Percentiles rank a stretch among this genome's conserved stretches.
phyloP scores from a whole-genome alignment of 2,329 filamentous ascomycete species.

The Cercospora beticola region DNA sequence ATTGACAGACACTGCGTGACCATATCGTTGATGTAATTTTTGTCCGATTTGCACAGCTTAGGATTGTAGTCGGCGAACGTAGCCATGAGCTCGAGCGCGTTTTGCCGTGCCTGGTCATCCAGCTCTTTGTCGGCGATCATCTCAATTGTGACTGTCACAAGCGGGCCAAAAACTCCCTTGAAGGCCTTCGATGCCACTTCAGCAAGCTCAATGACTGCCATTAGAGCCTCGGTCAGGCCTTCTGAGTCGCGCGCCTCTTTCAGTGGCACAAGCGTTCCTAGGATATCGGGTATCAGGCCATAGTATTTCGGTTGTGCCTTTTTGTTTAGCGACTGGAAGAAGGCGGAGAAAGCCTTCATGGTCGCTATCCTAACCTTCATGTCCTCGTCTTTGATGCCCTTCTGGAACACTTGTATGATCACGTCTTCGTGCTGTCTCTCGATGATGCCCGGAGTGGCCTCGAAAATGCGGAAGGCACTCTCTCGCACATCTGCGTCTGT shows the following conservation, averaged over 20 bases:
- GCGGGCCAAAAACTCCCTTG: constrained; percentile 85
- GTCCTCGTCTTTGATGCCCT: constrained; percentile 86
- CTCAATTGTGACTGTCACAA: constrained; percentile 89
- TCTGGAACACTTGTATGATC: constrained; percentile 84
- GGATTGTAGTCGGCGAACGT: constrained; percentile 96
- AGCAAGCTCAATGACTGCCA: constrained; percentile 90
- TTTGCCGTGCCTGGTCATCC: constrained; percentile 84
- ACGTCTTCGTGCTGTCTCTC: constrained; percentile 91
- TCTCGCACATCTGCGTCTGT: constrained; percentile 80
- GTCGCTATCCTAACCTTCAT: constrained; percentile 86
- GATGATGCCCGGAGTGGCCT: constrained; percentile 91
- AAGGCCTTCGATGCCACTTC: constrained; percentile 98
- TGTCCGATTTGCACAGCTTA: constrained; percentile 90
- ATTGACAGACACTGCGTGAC: constrained; percentile 96
- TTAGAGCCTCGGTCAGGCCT: constrained; percentile 81
- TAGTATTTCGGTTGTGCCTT: constrained; percentile 89
- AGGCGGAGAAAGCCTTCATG: constrained; percentile 94
- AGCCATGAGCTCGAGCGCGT: constrained; percentile 93
- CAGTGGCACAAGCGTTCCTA: constrained; percentile 91
- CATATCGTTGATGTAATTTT: constrained; percentile 92
- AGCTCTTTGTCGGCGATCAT: constrained; percentile 96
- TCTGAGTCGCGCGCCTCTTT: constrained; percentile 90
- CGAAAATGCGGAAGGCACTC: constrained; percentile 91
- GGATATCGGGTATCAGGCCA: constrained; percentile 79
- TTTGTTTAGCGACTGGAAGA: constrained; percentile 88